Evolutionary conservation across 805 yeast species (phyloP).

Genomic region (Kuraishia hungarica): DNA sequence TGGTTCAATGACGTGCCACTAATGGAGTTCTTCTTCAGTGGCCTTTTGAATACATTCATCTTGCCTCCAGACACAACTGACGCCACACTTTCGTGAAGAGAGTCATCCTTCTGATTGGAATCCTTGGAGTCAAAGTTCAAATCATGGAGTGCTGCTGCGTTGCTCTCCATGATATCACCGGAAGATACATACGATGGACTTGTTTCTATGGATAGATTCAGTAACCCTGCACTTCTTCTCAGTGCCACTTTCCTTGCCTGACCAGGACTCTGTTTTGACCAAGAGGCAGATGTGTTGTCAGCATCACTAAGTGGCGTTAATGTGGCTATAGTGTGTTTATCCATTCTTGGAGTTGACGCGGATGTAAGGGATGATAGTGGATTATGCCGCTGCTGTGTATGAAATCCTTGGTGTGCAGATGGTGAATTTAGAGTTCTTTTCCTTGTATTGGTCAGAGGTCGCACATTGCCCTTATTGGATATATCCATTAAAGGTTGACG

Average conservation of each 20-base stretch:
- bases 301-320: neutral
- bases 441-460: slow-evolving; percentile 1
- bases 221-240: slow-evolving; percentile 44
- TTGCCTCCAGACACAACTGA: neutral
- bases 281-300: neutral
- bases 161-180: slow-evolving; percentile 10
- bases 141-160: slow-evolving; percentile 24
- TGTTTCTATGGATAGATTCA: slow-evolving; percentile 39
- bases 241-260: slow-evolving; percentile 21
- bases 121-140: slow-evolving; percentile 17
- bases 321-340: neutral
- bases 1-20: neutral
- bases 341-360: neutral
- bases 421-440: slow-evolving; percentile 3
- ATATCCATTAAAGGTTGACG: neutral
- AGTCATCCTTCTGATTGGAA: slow-evolving; percentile 5
- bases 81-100: neutral
- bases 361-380: neutral
- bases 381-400: neutral
- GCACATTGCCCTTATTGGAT: neutral
- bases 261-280: neutral
- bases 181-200: slow-evolving; percentile 13
- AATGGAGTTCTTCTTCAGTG: neutral
- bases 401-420: neutral
- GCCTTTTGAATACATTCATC: neutral